Base-by-base conservation (phyloP, 352 stramenopile species). In the Pythium inflatum region DNA sequence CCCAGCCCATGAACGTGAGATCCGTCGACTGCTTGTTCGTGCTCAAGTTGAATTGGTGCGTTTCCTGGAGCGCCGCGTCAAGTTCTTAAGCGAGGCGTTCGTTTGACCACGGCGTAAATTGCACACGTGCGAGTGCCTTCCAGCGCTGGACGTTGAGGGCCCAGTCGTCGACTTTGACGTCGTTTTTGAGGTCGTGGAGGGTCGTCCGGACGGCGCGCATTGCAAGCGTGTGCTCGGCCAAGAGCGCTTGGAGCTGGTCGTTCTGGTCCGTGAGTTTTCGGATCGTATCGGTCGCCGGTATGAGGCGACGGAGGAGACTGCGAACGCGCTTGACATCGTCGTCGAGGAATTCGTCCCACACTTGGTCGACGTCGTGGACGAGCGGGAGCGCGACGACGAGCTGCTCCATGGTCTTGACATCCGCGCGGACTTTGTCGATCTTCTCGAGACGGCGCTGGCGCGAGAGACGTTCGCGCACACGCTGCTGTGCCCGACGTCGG, bases 1-100 rank as follows among this genome's bases (percentile, higher is more conserved):
- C 5, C 66, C 66, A 73, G 14, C 66, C 66, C 27, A 68, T 45
- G 13, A 73, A 49, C 33, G 8, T 59, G 34, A 58, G 20, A 16
- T 45, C 54, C 13, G 27, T 73, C 20, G 56, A 38, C 5, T 46
- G 4, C 28, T 24, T 9, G 33, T 62, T 20, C 22, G 30, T 5
- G 36, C 7, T n/a, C 22, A 22, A 25, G 14, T 7, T 25, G 24
- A 34, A 55, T 13, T 31, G 5, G 27, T 55, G 9, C 11, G 13
- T n/a, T 27, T 38, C 48, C 12, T 7, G 5, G n/a, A 38, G 9
- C 7, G 27, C 48, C 11, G 24, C 25, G 0, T 36, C 28, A 5
- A 56, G 13, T 3, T 56, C 14, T 1, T 18, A 8, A 4, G 9
- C 16, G 18, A 27, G 54, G 20, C 54, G 56, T 5, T 24, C 27